A percentile compares a stretch with the other conserved stretches of the same genome.
phyloP scores from a whole-genome alignment of 176 grass and related monocot genomes.

The Bromus sterilis region DNA sequence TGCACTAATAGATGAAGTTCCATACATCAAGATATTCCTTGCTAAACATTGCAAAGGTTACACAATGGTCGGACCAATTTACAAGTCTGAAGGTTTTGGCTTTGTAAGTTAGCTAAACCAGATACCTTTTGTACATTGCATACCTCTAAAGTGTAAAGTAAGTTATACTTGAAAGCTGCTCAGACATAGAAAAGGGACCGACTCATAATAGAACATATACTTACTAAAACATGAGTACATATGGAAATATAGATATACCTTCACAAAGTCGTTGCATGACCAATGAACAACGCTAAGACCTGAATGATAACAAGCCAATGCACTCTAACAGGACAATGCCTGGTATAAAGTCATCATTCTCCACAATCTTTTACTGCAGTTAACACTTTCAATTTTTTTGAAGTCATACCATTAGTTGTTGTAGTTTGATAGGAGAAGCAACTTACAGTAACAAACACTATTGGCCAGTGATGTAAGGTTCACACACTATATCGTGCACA shows the following conservation, averaged over 20 bases:
- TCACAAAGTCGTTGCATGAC: neutral
- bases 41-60: conserved; percentile 40
- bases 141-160: neutral
- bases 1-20: conserved; percentile 34
- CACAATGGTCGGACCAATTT: conserved; percentile 56
- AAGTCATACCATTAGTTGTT: neutral
- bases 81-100: conserved; percentile 47
- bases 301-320: neutral
- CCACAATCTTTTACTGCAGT: neutral
- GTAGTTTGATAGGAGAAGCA: neutral
- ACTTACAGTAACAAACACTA: neutral
- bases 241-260: neutral
- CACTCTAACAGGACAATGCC: neutral
- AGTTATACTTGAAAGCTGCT: neutral
- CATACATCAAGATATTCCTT: conserved; percentile 46
- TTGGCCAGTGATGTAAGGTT: neutral
- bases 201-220: neutral
- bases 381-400: neutral
- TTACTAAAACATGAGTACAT: neutral
- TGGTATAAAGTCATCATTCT: neutral
- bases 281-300: neutral
- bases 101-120: conserved; percentile 37
- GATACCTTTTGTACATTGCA: neutral
- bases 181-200: neutral
- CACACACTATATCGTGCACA: neutral